Conservation (phyloP, 2,329 filamentous ascomycete genomes). For the Phyllosticta citriasiana region DNA sequence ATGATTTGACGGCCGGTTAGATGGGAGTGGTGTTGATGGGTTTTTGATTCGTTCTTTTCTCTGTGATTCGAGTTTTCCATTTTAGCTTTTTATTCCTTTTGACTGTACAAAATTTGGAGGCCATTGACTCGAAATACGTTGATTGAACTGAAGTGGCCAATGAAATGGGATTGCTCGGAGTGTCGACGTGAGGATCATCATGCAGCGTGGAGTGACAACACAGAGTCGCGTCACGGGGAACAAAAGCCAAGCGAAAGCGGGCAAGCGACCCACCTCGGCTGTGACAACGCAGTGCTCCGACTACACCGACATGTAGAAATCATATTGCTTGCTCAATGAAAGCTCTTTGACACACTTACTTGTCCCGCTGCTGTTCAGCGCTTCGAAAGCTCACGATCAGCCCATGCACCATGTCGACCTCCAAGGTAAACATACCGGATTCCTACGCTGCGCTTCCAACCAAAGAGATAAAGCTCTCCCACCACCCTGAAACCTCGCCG, state of each 20-base stretch:
- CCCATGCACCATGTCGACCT: background rate
- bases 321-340: background rate
- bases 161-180: no score
- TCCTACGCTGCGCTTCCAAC: constrained; percentile 32
- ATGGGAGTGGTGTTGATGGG: background rate
- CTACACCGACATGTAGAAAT: no score
- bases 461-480: constrained; percentile 32
- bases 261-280: background rate
- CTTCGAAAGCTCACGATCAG: background rate
- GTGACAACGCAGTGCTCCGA: background rate
- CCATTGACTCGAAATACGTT: no score
- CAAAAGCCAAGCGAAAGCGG: background rate
- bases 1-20: background rate
- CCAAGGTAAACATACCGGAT: constrained; percentile 19
- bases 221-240: background rate
- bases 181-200: no score
- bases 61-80: no score
- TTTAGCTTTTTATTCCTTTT: no score
- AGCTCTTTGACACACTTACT: background rate
- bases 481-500: constrained; percentile 36
- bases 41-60: no score
- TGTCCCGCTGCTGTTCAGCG: background rate
- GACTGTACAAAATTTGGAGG: no score
- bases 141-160: no score
- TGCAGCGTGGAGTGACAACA: background rate